Percentiles rank a stretch among this genome's conserved stretches.
phyloP scores from a whole-genome alignment of 2,329 filamentous ascomycete genomes.

The Fusarium protoensiforme region DNA sequence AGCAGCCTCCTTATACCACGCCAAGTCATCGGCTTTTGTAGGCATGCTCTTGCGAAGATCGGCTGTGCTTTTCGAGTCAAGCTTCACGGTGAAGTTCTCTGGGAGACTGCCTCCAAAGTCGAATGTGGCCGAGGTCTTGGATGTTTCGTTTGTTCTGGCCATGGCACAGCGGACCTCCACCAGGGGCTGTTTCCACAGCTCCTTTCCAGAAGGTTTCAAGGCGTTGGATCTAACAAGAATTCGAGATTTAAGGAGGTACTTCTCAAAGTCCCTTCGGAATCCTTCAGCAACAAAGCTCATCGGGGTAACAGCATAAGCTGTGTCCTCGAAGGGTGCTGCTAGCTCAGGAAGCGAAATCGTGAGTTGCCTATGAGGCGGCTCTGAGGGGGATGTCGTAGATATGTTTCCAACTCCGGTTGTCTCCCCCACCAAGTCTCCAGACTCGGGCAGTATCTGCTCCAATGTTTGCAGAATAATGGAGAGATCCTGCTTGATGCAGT shows the following conservation, averaged over 20 bases:
- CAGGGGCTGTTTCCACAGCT: conserved; percentile 1
- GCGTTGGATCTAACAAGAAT: neutral
- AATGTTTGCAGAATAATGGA: neutral
- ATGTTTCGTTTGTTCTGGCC: neutral
- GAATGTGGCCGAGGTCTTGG: neutral
- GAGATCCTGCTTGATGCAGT: neutral
- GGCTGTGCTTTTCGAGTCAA: neutral
- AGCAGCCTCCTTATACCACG: neutral
- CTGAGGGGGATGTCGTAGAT: neutral
- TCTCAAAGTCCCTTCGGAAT: neutral
- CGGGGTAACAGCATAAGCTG: neutral
- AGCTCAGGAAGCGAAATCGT: neutral
- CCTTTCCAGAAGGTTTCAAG: neutral
- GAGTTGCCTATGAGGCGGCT: neutral
- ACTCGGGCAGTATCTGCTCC: neutral
- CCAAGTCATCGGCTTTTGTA: neutral
- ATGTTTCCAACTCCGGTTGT: neutral
- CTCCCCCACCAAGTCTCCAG: neutral
- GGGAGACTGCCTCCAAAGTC: neutral
- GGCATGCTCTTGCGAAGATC: neutral
- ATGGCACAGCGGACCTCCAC: neutral
- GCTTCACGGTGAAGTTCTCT: neutral
- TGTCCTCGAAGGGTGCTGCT: neutral
- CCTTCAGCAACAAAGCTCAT: neutral
- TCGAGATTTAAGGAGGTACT: neutral